phyloP scores from a whole-genome alignment of 305 asterid species.

The Solanum hybrid region DNA sequence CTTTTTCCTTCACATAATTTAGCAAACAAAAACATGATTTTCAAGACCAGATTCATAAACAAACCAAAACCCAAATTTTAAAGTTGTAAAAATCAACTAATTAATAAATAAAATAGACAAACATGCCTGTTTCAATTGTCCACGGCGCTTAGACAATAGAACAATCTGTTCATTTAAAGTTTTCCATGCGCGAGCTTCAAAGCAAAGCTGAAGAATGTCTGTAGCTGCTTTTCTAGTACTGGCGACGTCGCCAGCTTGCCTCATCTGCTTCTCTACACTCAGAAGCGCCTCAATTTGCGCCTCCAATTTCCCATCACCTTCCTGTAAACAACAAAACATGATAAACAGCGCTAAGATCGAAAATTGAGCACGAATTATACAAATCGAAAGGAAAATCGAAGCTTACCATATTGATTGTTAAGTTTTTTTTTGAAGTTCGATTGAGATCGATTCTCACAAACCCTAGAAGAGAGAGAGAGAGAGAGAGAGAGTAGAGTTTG shows the following conservation, averaged over 20 bases:
- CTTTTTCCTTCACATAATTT: neutral
- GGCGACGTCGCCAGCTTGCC: slow-evolving; percentile 83
- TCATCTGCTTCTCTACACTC: slow-evolving; percentile 93
- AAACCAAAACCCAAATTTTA: neutral
- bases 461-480: slow-evolving; percentile 14
- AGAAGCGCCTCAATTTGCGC: slow-evolving; percentile 68
- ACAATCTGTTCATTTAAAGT: slow-evolving; percentile 84
- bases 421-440: neutral
- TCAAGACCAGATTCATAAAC: neutral
- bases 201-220: slow-evolving; percentile 81
- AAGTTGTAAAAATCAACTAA: neutral
- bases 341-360: neutral
- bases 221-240: slow-evolving; percentile 77
- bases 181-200: slow-evolving; percentile 83
- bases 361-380: neutral
- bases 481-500: neutral
- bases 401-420: slow-evolving; percentile 7
- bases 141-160: slow-evolving; percentile 88
- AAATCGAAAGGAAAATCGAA: neutral
- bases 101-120: neutral
- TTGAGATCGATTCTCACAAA: slow-evolving; percentile 4
- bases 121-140: slow-evolving; percentile 87
- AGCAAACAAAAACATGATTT: neutral
- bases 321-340: slow-evolving; percentile 26
- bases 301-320: slow-evolving; percentile 66